Percentiles rank a stretch among this genome's conserved stretches.
Conservation (phyloP, 108 stramenopile species). For the Stephanodiscus triporus region DNA sequence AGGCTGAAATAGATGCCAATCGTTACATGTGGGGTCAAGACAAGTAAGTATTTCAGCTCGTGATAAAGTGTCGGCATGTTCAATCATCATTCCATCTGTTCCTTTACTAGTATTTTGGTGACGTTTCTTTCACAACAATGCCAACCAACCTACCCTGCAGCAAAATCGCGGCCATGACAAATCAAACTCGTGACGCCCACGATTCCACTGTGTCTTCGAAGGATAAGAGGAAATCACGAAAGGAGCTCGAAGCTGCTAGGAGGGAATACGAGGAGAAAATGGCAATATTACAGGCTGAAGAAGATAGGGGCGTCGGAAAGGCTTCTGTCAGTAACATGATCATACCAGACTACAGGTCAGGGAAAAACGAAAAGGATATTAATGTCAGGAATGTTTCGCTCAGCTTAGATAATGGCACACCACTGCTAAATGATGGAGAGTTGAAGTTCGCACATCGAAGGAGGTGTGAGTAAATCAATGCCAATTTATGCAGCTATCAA, state of each 20-base stretch:
- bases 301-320: constrained; percentile 56
- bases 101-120: background rate
- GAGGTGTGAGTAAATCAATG: constrained; percentile 68
- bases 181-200: constrained; percentile 70
- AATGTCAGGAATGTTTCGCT: constrained; percentile 79
- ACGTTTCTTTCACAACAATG: background rate
- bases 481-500: no score
- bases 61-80: background rate
- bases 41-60: constrained; percentile 14
- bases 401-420: constrained; percentile 85
- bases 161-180: constrained; percentile 74
- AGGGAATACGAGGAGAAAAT: constrained; percentile 63
- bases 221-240: constrained; percentile 75
- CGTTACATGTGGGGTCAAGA: constrained; percentile 74
- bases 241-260: constrained; percentile 74
- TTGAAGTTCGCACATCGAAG: constrained; percentile 93
- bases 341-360: constrained; percentile 76
- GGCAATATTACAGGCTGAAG: constrained; percentile 45
- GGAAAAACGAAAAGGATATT: constrained; percentile 86
- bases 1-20: constrained; percentile 63
- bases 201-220: constrained; percentile 66
- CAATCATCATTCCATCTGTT: background rate
- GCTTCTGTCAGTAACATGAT: constrained; percentile 80
- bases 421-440: constrained; percentile 87
- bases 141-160: background rate